Base-by-base conservation (phyloP, 768 basidiomycete genomes). In the Boletus huronensis region DNA sequence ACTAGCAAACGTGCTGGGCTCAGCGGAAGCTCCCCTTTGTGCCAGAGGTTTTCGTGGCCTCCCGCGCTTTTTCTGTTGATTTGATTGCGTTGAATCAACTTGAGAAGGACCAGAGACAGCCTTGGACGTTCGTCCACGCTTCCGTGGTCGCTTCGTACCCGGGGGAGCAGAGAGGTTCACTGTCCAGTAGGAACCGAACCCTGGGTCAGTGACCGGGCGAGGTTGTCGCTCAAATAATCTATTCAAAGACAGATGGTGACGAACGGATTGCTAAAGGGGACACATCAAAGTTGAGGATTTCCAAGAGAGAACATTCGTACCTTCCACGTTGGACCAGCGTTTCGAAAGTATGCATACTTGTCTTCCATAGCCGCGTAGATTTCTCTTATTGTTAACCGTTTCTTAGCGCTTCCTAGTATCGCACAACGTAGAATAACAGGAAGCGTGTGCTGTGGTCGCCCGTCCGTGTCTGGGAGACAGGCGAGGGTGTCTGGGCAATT, bases 121-220 rank as follows among this genome's bases (percentile, higher is more conserved):
- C 64, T 84, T 83, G 54, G 77, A 81, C 9, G 81, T 71, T 19
- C 86, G 78, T 25, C 88, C 88, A 53, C 90, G 82, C 66, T 91
- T 92, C 21, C 90, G 82, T 40, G 90, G 90, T 53, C 90, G 82
- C 72, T 92, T 92, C 1, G 89, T 91, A 21, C 90, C 90, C 2
- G 89, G 89, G 13, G 89, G 88, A n/a, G 90, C 90, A 45, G 81
- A 69, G 21, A 91, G 77, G 69, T 91, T 91, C n/a, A 92, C 90
- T 34, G 89, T 90, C 90, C 90, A 92, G 65, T 92, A 91, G 11
- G 89, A 91, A 21, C 90, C 90, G 67, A 90, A 90, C 16, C 90
- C 90, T 13, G 90, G 90, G 67, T 91, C 89, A 29, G 88, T 88
- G 10, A 87, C 86, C 8, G 90, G 90, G 47, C 90, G 80, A 19